Percentiles rank a stretch among this genome's conserved stretches.
These are phyloP conservation scores for Chrysoporthe austroafricana DNA, from an alignment of 2,329 filamentous ascomycete genomes.

Conservation along the genomic window DNA sequence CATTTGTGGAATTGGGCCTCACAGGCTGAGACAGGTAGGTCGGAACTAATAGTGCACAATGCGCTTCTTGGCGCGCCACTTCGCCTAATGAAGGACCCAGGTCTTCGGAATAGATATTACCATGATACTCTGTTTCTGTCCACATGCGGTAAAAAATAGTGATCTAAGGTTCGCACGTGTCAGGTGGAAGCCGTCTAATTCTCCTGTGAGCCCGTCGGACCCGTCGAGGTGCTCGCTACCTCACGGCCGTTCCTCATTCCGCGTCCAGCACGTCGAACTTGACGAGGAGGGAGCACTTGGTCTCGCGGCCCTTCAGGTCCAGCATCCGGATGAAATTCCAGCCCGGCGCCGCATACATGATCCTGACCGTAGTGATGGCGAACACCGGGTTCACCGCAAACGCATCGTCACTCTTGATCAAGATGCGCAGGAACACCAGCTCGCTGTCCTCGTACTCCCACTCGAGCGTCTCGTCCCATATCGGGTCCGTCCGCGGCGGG, in stretches of 20 bases:
- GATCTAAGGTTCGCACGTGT: no score
- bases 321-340: slow-evolving; percentile 70
- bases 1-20: slow-evolving; percentile 25
- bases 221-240: no score
- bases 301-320: slow-evolving; percentile 67
- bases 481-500: slow-evolving; percentile 60
- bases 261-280: slow-evolving; percentile 60
- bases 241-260: slow-evolving; percentile 3
- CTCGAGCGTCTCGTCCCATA: slow-evolving; percentile 69
- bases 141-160: background rate
- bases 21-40: slow-evolving; percentile 12
- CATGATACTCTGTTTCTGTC: background rate
- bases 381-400: slow-evolving; percentile 66
- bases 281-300: slow-evolving; percentile 63
- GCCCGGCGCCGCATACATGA: slow-evolving; percentile 58
- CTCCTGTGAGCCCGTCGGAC: no score
- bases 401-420: slow-evolving; percentile 69
- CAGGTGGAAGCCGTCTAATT: no score
- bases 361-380: slow-evolving; percentile 62
- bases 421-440: slow-evolving; percentile 64
- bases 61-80: background rate
- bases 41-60: background rate
- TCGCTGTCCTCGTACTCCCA: slow-evolving; percentile 73
- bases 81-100: background rate
- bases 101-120: background rate